phyloP scores from a whole-genome alignment of 176 grass and related monocot species.

The Carex parvula region DNA sequence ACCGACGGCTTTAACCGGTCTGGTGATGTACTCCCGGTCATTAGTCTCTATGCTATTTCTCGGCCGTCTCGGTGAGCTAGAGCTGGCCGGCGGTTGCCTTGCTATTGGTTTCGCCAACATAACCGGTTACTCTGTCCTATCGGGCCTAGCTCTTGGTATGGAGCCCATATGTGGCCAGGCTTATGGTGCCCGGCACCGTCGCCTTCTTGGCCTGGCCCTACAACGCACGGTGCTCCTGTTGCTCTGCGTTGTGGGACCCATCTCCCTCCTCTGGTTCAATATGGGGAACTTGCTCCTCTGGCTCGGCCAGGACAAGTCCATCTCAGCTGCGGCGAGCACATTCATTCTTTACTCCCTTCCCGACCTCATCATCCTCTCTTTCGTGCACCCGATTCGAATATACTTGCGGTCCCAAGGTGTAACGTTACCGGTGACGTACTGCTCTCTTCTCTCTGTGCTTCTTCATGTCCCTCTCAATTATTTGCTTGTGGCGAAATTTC shows the following conservation, averaged over 20 bases:
- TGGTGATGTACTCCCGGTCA: conserved; percentile 80
- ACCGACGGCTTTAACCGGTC: conserved; percentile 72
- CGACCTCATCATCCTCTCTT: conserved; percentile 65
- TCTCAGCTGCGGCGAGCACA: conserved; percentile 51
- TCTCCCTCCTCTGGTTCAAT: conserved; percentile 24
- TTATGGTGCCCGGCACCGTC: conserved; percentile 57
- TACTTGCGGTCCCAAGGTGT: conserved; percentile 84
- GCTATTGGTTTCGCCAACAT: conserved; percentile 92
- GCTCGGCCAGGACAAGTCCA: conserved; percentile 64
- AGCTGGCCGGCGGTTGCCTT: conserved; percentile 78
- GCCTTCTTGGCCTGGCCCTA: conserved; percentile 69
- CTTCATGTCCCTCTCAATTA: conserved; percentile 94
- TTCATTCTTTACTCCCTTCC: conserved; percentile 65
- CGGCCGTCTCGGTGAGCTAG: conserved; percentile 61
- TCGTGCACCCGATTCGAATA: conserved; percentile 85
- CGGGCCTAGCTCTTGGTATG: conserved; percentile 84
- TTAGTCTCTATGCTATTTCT: conserved; percentile 98
- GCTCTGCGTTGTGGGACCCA: conserved; percentile 36
- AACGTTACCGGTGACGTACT: conserved; percentile 76
- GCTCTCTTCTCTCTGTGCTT: conserved; percentile 79
- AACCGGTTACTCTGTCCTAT: conserved; percentile 92
- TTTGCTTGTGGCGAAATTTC: conserved; percentile 59
- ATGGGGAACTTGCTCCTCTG: conserved; percentile 32
- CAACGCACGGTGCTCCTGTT: conserved; percentile 78
- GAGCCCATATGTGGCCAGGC: conserved; percentile 98